Conservation (phyloP, 2,329 filamentous ascomycete species). For the Massarina eburnea region DNA sequence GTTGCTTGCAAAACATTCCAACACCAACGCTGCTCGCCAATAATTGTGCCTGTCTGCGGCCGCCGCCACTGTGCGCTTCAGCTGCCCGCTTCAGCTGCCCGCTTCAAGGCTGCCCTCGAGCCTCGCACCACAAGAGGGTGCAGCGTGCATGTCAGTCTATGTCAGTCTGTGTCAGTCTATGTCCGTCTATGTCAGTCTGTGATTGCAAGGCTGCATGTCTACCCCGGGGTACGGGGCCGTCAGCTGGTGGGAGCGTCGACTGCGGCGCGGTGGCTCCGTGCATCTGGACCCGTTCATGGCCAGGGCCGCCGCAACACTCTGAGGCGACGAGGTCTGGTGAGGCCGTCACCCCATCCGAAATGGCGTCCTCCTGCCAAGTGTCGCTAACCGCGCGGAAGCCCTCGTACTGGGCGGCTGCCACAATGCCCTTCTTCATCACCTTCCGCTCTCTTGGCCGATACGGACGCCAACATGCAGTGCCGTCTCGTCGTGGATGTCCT, state of each 20-base stretch:
- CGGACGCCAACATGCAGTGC: background rate
- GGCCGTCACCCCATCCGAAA: background rate
- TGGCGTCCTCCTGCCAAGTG: too few species aligned
- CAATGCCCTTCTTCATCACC: background rate
- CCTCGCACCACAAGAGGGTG: conserved; percentile 1
- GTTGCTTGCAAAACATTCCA: background rate
- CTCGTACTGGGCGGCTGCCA: too few species aligned
- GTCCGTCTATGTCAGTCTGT: background rate
- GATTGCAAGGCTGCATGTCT: conserved; percentile 5
- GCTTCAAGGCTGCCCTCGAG: conserved; percentile 2
- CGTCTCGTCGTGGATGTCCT: conserved; percentile 4
- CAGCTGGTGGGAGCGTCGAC: conserved; percentile 13
- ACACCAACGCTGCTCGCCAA: conserved; percentile 2
- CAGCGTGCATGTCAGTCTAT: conserved; percentile 15
- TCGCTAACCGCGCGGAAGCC: too few species aligned
- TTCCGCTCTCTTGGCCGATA: background rate
- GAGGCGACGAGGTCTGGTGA: too few species aligned
- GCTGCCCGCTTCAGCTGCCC: conserved; percentile 27
- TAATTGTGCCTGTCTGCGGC: background rate
- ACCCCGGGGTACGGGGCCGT: conserved; percentile 17
- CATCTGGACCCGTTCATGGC: conserved; percentile 3
- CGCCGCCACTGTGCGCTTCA: conserved; percentile 9
- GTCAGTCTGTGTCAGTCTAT: conserved; percentile 1
- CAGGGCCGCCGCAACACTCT: background rate
- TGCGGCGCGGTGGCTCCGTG: conserved; percentile 7